Evolutionary conservation across 2,329 filamentous ascomycete species (phyloP).

Genomic region (Fusarium kyushuense): DNA sequence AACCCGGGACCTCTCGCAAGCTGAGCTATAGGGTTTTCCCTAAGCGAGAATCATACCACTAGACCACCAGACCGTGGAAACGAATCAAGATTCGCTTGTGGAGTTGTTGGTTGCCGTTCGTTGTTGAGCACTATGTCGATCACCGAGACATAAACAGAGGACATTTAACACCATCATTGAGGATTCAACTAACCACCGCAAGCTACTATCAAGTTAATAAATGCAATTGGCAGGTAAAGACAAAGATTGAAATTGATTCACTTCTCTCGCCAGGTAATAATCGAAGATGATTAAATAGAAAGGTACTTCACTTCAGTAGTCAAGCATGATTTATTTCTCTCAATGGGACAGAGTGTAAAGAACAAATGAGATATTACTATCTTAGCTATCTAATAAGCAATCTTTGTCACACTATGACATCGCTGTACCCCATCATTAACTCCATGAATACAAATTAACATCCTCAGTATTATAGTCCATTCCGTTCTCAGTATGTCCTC

Average conservation of each 20-base stretch:
- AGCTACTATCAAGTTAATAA: too few species aligned
- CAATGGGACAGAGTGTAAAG: background rate
- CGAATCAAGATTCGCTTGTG: background rate
- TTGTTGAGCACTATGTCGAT: background rate
- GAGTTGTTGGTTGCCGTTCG: background rate
- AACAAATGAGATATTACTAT: background rate
- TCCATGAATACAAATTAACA: background rate
- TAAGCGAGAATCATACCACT: constrained; percentile 38
- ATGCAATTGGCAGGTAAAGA: background rate
- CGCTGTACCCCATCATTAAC: background rate
- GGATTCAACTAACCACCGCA: too few species aligned
- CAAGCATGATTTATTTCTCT: background rate
- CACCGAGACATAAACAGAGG: rapidly evolving
- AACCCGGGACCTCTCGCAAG: constrained; percentile 61
- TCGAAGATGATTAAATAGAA: too few species aligned
- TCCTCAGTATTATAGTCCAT: background rate
- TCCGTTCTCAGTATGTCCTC: background rate
- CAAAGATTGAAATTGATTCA: background rate
- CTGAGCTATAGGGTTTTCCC: constrained; percentile 44
- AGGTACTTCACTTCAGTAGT: background rate
- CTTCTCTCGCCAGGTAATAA: rapidly evolving
- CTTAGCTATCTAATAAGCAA: background rate
- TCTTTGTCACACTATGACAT: too few species aligned
- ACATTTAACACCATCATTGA: background rate
- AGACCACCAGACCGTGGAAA: background rate